phyloP scores from a whole-genome alignment of 345 rosid genomes.

The Brassica carinata region DNA sequence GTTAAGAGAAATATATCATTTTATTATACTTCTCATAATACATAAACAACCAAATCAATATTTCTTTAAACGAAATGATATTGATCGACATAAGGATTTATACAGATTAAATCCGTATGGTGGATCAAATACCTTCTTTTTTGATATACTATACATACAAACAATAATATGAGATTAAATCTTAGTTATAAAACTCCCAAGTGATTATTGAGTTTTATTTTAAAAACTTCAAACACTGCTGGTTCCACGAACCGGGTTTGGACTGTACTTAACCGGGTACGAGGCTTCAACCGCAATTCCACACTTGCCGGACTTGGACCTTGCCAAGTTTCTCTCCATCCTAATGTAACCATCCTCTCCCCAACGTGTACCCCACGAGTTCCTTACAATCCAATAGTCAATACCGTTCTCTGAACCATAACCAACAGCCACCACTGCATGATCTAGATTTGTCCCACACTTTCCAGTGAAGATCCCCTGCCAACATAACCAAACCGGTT shows the following conservation, averaged over 20 bases:
- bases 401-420: slow-evolving; percentile 75
- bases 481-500: slow-evolving; percentile 16
- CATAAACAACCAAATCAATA: slow-evolving; percentile 22
- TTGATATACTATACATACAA: slow-evolving; percentile 34
- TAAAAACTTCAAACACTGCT: slow-evolving; percentile 49
- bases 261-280: slow-evolving; percentile 67
- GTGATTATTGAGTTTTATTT: neutral
- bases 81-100: slow-evolving; percentile 30
- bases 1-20: slow-evolving; percentile 28
- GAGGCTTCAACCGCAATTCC: slow-evolving; percentile 82
- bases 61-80: slow-evolving; percentile 17
- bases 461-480: slow-evolving; percentile 81
- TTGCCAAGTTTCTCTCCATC: slow-evolving; percentile 57
- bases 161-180: slow-evolving; percentile 22
- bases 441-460: slow-evolving; percentile 72
- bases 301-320: slow-evolving; percentile 57
- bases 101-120: slow-evolving; percentile 17
- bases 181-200: slow-evolving; percentile 10
- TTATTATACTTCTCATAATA: slow-evolving; percentile 21
- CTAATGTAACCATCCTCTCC: slow-evolving; percentile 80
- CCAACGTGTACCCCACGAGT: slow-evolving; percentile 91
- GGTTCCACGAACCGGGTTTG: slow-evolving; percentile 49
- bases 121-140: slow-evolving; percentile 20
- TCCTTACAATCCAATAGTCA: slow-evolving; percentile 86
- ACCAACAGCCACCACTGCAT: slow-evolving; percentile 82